A percentile compares a stretch with the other conserved stretches of the same genome.
phyloP scores from a whole-genome alignment of 2,329 filamentous ascomycete species.

The Nemania sp. region DNA sequence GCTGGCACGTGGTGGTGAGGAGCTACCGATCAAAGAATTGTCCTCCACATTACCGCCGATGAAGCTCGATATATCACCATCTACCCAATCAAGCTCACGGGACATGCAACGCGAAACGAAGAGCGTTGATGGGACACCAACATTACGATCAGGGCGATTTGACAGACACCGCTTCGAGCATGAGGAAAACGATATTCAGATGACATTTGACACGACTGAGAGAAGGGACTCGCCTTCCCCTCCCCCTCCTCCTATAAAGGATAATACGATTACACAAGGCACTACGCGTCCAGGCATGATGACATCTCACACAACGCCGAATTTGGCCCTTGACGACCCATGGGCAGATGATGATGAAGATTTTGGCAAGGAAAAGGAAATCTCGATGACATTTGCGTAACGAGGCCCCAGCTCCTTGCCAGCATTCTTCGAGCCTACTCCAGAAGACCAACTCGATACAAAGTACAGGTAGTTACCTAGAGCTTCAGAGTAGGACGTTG shows the following conservation, averaged over 20 bases:
- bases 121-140: conserved; percentile 48
- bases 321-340: conserved; percentile 59
- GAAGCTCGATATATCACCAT: conserved; percentile 66
- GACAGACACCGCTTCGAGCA: conserved; percentile 25
- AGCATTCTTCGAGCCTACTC: not conserved
- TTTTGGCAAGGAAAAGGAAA: conserved; percentile 73
- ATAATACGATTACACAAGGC: conserved; percentile 31
- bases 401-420: not conserved
- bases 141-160: conserved; percentile 31
- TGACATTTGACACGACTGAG: conserved; percentile 73
- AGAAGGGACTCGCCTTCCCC: conserved; percentile 42
- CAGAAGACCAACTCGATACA: not conserved
- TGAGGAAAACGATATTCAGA: conserved; percentile 59
- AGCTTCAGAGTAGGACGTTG: not conserved
- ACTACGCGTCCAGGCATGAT: conserved; percentile 47
- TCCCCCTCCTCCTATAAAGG: conserved; percentile 40
- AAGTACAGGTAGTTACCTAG: not conserved
- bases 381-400: conserved; percentile 79
- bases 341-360: conserved; percentile 73
- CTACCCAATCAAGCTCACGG: conserved; percentile 41
- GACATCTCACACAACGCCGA: conserved; percentile 54
- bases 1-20: conserved; percentile 69
- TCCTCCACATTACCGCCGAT: conserved; percentile 88
- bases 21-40: conserved; percentile 73
- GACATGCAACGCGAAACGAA: conserved; percentile 49